Evolutionary conservation across 352 stramenopile species (phyloP), one percentile per base, ranked within the genome.

Genomic region (Phytopythium oedochilum): DNA sequence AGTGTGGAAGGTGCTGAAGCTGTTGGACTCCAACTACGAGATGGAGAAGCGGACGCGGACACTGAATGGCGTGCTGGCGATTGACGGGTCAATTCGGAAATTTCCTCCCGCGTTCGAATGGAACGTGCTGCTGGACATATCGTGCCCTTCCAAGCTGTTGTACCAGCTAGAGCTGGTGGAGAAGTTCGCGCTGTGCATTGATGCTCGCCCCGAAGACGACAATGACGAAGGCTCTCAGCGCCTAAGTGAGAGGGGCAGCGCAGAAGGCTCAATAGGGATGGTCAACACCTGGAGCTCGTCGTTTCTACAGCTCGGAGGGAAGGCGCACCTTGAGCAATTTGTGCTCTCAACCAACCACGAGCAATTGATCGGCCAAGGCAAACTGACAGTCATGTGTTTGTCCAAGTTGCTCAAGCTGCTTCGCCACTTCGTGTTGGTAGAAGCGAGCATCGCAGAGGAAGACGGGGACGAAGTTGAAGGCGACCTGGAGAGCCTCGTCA

Each of bases 41-140:
- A 88, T 92, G 73, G 82, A 89, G 59, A 90, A 88, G 55, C 75
- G 69, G 12, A 86, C 73, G 44, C 80, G 80, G 22, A 86, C 77
- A 18, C 59, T 94, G 18, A 86, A 89, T 43, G 63, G 68, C 35
- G 54, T 73, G 32, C 60, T 92, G 25, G 75, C 67, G 15, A 89
- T 92, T 29, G 83, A 92, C 61, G 81, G 84, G 9, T 83, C 78
- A 1, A 83, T 89, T 42, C 71, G 66, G 32, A 73, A 70, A 28
- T 56, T 61, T 1, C 40, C 68, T 4, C 60, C 49, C 17, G 57
- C 56, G 25, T 80, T 89, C 29, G 62, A 90, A 17, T 94, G 82
- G 84, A 50, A 78, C 40, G 48, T 52, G 18, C 52, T 94, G 23
- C 54, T 94, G 22, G 80, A 92, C 55, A 58, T 68, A 0, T 72